Evolutionary conservation across 768 basidiomycete genomes (phyloP), one percentile per base, ranked within the genome.

Genomic region (Boletus rubescentipes): DNA sequence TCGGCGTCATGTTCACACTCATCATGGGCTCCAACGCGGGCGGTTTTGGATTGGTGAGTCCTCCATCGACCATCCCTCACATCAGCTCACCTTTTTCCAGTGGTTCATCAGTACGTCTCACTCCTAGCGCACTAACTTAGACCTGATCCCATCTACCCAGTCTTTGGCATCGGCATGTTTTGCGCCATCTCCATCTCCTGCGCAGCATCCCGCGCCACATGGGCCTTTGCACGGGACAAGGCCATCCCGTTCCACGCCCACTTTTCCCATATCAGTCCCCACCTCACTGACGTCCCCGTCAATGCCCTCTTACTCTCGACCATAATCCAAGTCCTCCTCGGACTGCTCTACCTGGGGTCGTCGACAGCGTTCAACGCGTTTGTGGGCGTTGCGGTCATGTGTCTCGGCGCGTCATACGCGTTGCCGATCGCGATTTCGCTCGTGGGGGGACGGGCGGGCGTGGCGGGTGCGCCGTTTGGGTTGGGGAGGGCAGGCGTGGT

Each of bases 161-260:
- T 86, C 58, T 81, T 84, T 49, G 79, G 78, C 10, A 70, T 79
- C 45, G 77, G 76, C 9, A 69, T 84, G 56, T 86, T 87, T 69
- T 86, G 85, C 49, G 78, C 82, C 36, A 81, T 87, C 52, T 86
- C 86, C 16, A 82, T 83, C 56, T 79, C 80, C 37, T 85, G 82
- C 48, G 85, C 84, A 9, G 82, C 85, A 35, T 86, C 85, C 12
- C 80, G 86, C 16, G 80, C 82, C 30, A 86, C 85, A 3, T 87
- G 85, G 86, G 82, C 82, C 42, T 87, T 88, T 65, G 81, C 85
- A 0, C 77, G 86, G 3, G 86, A 87, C 69, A 77, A 77, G 54
- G 86, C 82, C 1, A 81, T 87, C 38, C 86, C 85, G 2, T 76
- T 80, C 40, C 75, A 79, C 34, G 45, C 54, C 11, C 61, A 73